Evolutionary conservation across 2,329 filamentous ascomycete species (phyloP), one percentile per base, ranked within the genome.

Genomic region (Fusarium decemcellulare): DNA sequence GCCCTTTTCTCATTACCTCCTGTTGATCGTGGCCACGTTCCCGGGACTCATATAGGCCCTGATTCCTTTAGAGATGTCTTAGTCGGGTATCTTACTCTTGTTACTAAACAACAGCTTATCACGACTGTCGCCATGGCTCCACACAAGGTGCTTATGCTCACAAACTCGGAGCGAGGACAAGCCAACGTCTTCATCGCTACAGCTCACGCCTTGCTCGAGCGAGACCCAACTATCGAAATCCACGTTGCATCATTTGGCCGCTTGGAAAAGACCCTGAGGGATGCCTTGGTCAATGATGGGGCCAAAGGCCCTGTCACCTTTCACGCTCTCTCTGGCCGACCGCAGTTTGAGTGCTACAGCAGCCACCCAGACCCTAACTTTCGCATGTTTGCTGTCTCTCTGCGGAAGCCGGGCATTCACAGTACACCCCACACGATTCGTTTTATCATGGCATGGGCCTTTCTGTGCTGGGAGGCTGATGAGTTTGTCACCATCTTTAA

Each of bases 61-160:
- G 5, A 23, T 23, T 5, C 23, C 23, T 23, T 23, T 23, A 23
- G 23, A 23, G 23, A 23, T 23, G 23, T 34, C 32, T 34, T 4
- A 12, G 12, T 6, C 32, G 12, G 23, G 16, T 15, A n/a, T 32
- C 5, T 9, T 15, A 50, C 36, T 50, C 11, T 27, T 12, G 11
- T 16, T 6, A 32, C 12, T 8, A 16, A 32, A 36, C 30, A 12
- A 23, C 5, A 23, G 23, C 2, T 32, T 5, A 23, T 23, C 32
- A 4, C 11, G 12, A 16, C 18, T n/a, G 16, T 23, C n/a, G 36
- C 47, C 1, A 50, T 50, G 47, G 15, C 47, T 34, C 47, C 10
- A 50, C 47, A 30, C 47, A 50, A 50, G 32, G 32, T 50, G 11
- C 47, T 50, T 15, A 50, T 50, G 47, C 47, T 50, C 30, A 50